Evolutionary conservation across 768 basidiomycete genomes (phyloP).

Genomic region (Xerocomellus intermedius): DNA sequence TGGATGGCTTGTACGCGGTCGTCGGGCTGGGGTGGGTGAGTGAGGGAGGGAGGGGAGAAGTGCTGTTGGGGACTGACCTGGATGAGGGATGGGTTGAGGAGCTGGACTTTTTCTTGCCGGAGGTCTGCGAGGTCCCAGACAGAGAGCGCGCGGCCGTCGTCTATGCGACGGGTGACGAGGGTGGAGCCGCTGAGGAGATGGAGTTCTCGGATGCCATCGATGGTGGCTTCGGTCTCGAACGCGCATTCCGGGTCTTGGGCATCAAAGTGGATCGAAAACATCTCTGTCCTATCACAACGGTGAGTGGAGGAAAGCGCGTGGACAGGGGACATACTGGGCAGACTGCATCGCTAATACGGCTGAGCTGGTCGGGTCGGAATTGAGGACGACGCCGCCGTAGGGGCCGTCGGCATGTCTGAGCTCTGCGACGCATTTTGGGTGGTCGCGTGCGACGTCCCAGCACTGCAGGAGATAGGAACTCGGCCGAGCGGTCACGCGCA

Average conservation of each 20-base stretch:
- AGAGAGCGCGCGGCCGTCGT: conserved; percentile 30
- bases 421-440: conserved; percentile 43
- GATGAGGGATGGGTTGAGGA: conserved; percentile 35
- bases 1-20: conserved; percentile 42
- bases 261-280: conserved; percentile 41
- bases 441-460: conserved; percentile 47
- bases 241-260: conserved; percentile 35
- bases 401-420: conserved; percentile 32
- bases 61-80: conserved; percentile 25
- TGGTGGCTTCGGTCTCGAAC: conserved; percentile 35
- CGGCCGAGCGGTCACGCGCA: conserved; percentile 30
- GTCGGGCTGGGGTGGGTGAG: conserved; percentile 28
- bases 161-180: conserved; percentile 37
- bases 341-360: conserved; percentile 44
- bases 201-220: conserved; percentile 34
- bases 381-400: conserved; percentile 47
- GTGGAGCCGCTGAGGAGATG: conserved; percentile 38
- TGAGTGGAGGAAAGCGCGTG: not conserved
- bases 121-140: conserved; percentile 38
- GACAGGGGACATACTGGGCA: conserved; percentile 34
- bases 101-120: conserved; percentile 28
- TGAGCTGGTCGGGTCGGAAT: conserved; percentile 35
- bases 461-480: conserved; percentile 46
- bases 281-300: conserved; percentile 36
- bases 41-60: too few relatives aligned